A percentile compares a stretch with the other conserved stretches of the same genome.
Conservation (phyloP, 306 rosid species). For the Styphnolobium japonicum region DNA sequence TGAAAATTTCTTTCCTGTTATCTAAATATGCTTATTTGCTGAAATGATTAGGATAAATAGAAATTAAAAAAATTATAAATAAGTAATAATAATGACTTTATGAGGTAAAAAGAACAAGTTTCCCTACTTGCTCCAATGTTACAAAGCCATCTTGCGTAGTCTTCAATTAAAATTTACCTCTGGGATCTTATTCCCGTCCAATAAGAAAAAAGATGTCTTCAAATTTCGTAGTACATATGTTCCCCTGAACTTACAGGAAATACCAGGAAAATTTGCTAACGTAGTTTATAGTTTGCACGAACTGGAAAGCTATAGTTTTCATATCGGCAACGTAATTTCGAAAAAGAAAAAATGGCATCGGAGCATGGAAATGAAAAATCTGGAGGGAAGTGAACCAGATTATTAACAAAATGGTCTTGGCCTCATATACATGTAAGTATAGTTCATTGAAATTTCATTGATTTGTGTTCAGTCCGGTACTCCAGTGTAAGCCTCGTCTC, state of each 20-base stretch:
- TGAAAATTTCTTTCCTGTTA: no score
- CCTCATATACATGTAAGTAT: neutral
- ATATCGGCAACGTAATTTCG: neutral
- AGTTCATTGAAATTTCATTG: slow-evolving; percentile 8
- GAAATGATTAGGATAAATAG: no score
- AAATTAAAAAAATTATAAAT: no score
- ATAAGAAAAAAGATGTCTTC: neutral
- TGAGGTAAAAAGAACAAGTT: no score
- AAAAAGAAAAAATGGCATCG: neutral
- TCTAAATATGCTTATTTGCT: no score
- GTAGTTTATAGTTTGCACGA: slow-evolving; percentile 4
- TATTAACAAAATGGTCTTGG: neutral
- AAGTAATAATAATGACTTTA: no score
- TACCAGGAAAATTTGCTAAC: neutral
- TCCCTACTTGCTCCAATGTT: no score
- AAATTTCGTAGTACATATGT: neutral
- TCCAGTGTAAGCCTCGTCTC: slow-evolving; percentile 13
- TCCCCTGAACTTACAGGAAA: neutral
- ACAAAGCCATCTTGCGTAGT: neutral
- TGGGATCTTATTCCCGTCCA: neutral
- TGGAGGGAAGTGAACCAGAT: neutral
- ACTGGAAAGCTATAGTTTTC: neutral
- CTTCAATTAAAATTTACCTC: neutral
- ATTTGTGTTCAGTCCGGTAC: neutral
- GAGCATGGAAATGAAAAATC: neutral